phyloP scores from a whole-genome alignment of 1,284 basidiomycete species.

The Trametes sp. region DNA sequence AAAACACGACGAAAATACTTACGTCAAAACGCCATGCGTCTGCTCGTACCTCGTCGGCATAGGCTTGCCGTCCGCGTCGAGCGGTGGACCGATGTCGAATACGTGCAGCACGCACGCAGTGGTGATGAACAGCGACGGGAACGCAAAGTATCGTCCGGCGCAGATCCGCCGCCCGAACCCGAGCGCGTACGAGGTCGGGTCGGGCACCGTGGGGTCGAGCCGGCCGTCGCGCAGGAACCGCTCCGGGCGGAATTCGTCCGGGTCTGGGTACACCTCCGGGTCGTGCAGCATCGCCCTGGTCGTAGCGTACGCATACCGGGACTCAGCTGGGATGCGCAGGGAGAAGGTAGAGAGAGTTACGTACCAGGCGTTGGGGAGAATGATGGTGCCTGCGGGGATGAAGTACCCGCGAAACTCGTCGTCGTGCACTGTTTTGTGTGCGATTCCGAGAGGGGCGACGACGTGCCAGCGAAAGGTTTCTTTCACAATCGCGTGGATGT shows the following conservation, averaged over 20 bases:
- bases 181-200: constrained; percentile 30
- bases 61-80: constrained; percentile 31
- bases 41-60: background rate
- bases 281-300: constrained; percentile 19
- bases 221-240: constrained; percentile 23
- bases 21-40: background rate
- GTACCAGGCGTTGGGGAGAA: constrained; percentile 31
- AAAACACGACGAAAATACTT: background rate
- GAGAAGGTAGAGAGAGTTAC: background rate
- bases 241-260: constrained; percentile 27
- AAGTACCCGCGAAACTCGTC: constrained; percentile 33
- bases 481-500: constrained; percentile 39
- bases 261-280: constrained; percentile 22
- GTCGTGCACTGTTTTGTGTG: constrained; percentile 30
- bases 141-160: constrained; percentile 39
- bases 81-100: constrained; percentile 37
- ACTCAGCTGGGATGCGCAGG: no score
- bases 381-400: constrained; percentile 29
- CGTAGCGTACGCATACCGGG: no score
- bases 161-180: constrained; percentile 32
- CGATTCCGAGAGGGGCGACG: constrained; percentile 24
- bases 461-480: constrained; percentile 38
- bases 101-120: constrained; percentile 36
- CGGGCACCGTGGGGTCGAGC: constrained; percentile 14
- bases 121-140: constrained; percentile 38